Evolutionary conservation across 306 rosid species (phyloP).

Genomic region (Corylus americana): DNA sequence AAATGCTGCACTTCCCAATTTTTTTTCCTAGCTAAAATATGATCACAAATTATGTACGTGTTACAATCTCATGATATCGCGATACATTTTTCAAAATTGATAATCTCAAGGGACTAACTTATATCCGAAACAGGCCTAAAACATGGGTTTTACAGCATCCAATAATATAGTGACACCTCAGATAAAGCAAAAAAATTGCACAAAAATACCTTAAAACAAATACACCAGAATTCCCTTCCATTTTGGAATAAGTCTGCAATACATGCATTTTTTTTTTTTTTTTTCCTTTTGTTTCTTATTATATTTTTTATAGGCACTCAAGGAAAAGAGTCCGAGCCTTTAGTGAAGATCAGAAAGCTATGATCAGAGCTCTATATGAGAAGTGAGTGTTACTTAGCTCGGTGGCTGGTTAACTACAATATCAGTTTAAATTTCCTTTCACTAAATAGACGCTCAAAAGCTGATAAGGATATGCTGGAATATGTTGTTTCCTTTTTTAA

Average conservation of each 20-base stretch:
- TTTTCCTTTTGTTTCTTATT: conserved; percentile 11
- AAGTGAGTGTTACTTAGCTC: conserved; percentile 64
- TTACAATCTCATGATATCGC: too few species aligned
- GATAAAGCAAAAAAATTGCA: too few species aligned
- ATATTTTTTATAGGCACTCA: conserved; percentile 47
- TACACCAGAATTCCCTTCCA: neutral
- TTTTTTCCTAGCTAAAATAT: too few species aligned
- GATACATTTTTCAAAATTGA: too few species aligned
- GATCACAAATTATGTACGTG: too few species aligned
- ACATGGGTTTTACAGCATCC: too few species aligned
- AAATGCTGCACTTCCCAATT: too few species aligned
- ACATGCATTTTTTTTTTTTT: neutral
- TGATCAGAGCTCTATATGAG: conserved; percentile 67
- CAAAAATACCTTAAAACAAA: too few species aligned
- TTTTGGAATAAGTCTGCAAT: conserved; percentile 4
- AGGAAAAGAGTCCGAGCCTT: conserved; percentile 69
- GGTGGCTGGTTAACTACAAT: conserved; percentile 7
- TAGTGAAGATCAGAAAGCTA: conserved; percentile 72
- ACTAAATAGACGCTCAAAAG: neutral
- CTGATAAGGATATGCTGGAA: neutral
- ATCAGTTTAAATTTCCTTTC: conserved; percentile 4
- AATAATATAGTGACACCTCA: too few species aligned
- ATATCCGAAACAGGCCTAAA: too few species aligned
- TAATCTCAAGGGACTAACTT: too few species aligned
- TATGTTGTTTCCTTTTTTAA: neutral